Base-by-base conservation (phyloP, 495 filamentous ascomycete species). In the Penicillium malachiteum region DNA sequence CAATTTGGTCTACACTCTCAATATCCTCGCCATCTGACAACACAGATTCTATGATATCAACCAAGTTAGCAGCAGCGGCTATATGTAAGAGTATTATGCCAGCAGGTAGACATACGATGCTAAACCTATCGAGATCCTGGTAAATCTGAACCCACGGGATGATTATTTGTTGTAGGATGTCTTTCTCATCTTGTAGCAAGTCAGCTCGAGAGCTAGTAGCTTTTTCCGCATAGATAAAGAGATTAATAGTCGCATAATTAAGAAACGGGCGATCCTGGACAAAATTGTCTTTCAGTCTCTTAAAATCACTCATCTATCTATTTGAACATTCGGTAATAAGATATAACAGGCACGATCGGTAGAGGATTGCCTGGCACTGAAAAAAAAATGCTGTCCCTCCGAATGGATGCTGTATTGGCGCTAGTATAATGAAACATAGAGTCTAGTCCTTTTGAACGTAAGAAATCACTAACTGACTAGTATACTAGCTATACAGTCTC, bases 381-480 rank as follows among this genome's bases (percentile, higher is more conserved):
- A 11, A 31, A 58, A 14, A 50, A 21, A 53, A 50, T 45, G 12
- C 48, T 32, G 13, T 45, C 38, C 5, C 7, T 21, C 1, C 54
- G 12, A 1, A 37, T 1, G 0, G 40, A 14, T 14, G 1, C 5
- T 3, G 4, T 54, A 38, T 31, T 54, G 0, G 10, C 18, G 45
- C 4, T 30, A 42, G 56, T 44, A 8, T 34, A 31, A 48, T 59
- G 47, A 55, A 52, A 56, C 56, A 62, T 59, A 62, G 51, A 41
- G 14, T 35, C 31, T 18, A 58, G 46, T 9, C 56, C 56, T 50
- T 58, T 58, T 10, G 32, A 18, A 31, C 39, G 50, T 5, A 58
- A 50, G 55, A 57, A 62, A 32, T 62, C 59, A 26, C 55, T 62
- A 26, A 62, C 59, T n/a, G 55, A 57, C 52, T 62, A 55, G 52